These are phyloP conservation scores for Zostera marina DNA, from an alignment of 116 monocot genomes.

Conservation along the genomic window DNA sequence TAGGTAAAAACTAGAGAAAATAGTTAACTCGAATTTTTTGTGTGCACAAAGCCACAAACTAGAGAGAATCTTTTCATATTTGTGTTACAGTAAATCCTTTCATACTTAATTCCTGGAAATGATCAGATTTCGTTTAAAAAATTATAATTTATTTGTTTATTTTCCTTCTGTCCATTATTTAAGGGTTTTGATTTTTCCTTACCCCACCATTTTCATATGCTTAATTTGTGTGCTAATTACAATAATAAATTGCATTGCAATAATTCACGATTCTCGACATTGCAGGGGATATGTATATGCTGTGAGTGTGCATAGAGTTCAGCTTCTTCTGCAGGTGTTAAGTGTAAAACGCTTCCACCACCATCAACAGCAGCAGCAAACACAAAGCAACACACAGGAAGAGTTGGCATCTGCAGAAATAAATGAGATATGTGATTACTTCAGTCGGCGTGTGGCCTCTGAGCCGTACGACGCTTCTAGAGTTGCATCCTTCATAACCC, in stretches of 20 bases:
- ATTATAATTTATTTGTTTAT: too few species aligned
- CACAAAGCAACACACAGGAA: conserved; percentile 64
- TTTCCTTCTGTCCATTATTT: too few species aligned
- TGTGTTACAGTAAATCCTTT: too few species aligned
- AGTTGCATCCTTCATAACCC: conserved; percentile 95
- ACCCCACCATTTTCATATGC: too few species aligned
- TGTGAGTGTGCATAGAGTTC: conserved; percentile 91
- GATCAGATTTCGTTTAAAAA: too few species aligned
- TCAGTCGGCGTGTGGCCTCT: conserved; percentile 87
- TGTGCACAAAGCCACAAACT: too few species aligned
- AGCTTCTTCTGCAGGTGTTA: conserved; percentile 87
- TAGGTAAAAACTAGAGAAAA: too few species aligned
- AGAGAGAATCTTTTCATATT: too few species aligned
- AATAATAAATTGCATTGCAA: not conserved
- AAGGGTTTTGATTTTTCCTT: too few species aligned
- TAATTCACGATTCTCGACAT: not conserved
- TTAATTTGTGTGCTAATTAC: too few species aligned
- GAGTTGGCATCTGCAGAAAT: conserved; percentile 68
- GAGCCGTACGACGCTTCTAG: conserved; percentile 96
- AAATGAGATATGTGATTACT: conserved; percentile 88
- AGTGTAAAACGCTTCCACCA: conserved; percentile 86
- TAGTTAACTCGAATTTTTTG: too few species aligned
- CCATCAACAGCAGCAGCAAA: conserved; percentile 67
- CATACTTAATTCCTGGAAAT: too few species aligned
- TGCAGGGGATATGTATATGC: conserved; percentile 91